Evolutionary conservation across 768 basidiomycete species (phyloP).

Genomic region (Phallus indusiatus): DNA sequence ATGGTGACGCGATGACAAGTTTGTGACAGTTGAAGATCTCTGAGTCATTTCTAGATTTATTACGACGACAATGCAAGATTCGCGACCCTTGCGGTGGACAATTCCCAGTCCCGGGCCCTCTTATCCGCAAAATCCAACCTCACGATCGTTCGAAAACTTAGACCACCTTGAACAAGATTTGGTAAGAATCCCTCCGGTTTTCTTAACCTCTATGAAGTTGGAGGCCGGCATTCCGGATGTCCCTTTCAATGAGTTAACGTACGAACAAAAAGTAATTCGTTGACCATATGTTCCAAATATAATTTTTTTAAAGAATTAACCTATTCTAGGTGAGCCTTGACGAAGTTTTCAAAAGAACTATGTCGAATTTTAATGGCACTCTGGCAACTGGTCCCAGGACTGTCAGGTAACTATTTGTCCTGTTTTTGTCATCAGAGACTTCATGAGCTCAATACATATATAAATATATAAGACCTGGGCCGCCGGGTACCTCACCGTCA

Average conservation of each 20-base stretch:
- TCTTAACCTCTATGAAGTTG: conserved; percentile 27
- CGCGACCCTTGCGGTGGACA: conserved; percentile 9
- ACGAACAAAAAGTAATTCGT: conserved; percentile 47
- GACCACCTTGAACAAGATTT: conserved; percentile 33
- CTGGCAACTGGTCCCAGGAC: not conserved
- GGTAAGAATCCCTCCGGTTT: conserved; percentile 25
- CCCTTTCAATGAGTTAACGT: conserved; percentile 37
- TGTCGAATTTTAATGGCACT: not conserved
- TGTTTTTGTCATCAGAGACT: too few relatives aligned
- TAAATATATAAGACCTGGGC: not conserved
- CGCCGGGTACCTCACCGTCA: too few relatives aligned
- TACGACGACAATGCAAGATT: conserved; percentile 13
- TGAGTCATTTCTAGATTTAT: too few relatives aligned
- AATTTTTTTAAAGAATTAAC: not conserved
- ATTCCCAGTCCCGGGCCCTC: conserved; percentile 17
- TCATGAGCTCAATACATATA: not conserved
- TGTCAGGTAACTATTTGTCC: not conserved
- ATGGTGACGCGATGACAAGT: too few relatives aligned
- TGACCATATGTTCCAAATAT: not conserved
- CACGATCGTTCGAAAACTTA: not conserved
- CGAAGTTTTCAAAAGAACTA: conserved; percentile 4
- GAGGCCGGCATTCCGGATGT: conserved; percentile 35
- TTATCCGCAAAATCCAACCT: not conserved
- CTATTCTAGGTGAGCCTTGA: not conserved
- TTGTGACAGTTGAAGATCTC: too few relatives aligned